These are phyloP conservation scores for Beverwykella pulmonaria DNA, from an alignment of 495 filamentous ascomycete genomes.

Conservation along the genomic window DNA sequence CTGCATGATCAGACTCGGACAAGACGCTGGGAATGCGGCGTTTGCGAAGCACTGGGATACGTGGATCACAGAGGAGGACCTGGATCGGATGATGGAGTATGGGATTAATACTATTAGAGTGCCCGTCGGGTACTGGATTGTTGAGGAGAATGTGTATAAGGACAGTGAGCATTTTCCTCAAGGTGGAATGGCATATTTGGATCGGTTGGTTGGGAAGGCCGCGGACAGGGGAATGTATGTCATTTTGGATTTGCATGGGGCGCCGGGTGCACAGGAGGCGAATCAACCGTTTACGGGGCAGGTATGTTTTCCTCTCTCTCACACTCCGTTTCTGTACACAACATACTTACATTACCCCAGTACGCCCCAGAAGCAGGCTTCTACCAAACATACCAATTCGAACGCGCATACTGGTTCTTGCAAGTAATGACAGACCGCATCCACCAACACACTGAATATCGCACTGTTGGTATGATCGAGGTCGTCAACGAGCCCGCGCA, in stretches of 20 bases:
- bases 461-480: slow-evolving; percentile 63
- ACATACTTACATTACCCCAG: slow-evolving; percentile 16
- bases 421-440: slow-evolving; percentile 61
- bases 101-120: slow-evolving; percentile 66
- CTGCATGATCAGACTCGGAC: slow-evolving; percentile 59
- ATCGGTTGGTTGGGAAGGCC: slow-evolving; percentile 59
- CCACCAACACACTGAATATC: slow-evolving; percentile 55
- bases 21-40: slow-evolving; percentile 54
- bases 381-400: slow-evolving; percentile 59
- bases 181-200: slow-evolving; percentile 58
- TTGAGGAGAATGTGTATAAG: slow-evolving; percentile 58
- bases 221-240: slow-evolving; percentile 61
- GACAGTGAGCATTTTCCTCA: slow-evolving; percentile 60
- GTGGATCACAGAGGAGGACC: slow-evolving; percentile 61
- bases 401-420: slow-evolving; percentile 60
- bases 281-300: slow-evolving; percentile 57
- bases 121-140: slow-evolving; percentile 66
- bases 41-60: slow-evolving; percentile 62
- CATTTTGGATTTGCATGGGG: slow-evolving; percentile 67
- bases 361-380: slow-evolving; percentile 54
- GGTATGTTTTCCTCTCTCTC: no score
- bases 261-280: slow-evolving; percentile 59
- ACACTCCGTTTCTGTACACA: slow-evolving; percentile 48
- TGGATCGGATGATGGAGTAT: slow-evolving; percentile 55
- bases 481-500: slow-evolving; percentile 62